Percentiles rank a stretch among this genome's conserved stretches.
These are phyloP conservation scores for Cladosporium halotolerans DNA, from an alignment of 2,329 filamentous ascomycete genomes.

Conservation along the genomic window DNA sequence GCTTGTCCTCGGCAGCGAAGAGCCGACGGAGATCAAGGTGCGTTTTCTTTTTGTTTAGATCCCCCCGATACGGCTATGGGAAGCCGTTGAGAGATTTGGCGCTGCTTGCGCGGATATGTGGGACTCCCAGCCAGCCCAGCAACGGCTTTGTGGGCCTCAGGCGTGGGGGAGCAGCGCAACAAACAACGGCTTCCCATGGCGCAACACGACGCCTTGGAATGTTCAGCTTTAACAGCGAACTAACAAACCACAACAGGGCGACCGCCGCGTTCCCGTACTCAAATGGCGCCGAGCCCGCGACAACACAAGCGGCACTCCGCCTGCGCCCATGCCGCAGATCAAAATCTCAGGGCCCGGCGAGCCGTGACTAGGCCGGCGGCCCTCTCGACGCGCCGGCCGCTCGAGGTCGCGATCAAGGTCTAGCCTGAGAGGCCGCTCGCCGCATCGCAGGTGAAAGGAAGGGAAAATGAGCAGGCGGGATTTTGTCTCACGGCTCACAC, in stretches of 20 bases:
- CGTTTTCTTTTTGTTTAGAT: background rate
- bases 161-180: background rate
- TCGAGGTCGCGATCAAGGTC: slow-evolving; percentile 7
- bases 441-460: background rate
- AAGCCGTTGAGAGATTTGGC: background rate
- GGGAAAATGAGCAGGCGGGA: too few species aligned
- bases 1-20: slow-evolving; percentile 33
- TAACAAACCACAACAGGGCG: slow-evolving; percentile 23
- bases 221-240: background rate
- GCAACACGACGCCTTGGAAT: too few species aligned
- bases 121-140: background rate
- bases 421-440: slow-evolving; percentile 4
- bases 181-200: background rate
- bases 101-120: background rate
- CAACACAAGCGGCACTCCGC: slow-evolving; percentile 28
- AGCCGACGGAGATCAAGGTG: slow-evolving; percentile 35
- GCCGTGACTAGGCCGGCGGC: slow-evolving; percentile 20
- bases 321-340: slow-evolving; percentile 33
- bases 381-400: slow-evolving; percentile 10
- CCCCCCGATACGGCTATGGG: background rate
- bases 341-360: slow-evolving; percentile 35
- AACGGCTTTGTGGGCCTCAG: too few species aligned
- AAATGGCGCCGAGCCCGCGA: slow-evolving; percentile 31
- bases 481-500: too few species aligned
- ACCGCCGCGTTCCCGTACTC: slow-evolving; percentile 32